Base-by-base conservation (phyloP, 805 yeast genomes). In the Cyberlindnera saturnus region DNA sequence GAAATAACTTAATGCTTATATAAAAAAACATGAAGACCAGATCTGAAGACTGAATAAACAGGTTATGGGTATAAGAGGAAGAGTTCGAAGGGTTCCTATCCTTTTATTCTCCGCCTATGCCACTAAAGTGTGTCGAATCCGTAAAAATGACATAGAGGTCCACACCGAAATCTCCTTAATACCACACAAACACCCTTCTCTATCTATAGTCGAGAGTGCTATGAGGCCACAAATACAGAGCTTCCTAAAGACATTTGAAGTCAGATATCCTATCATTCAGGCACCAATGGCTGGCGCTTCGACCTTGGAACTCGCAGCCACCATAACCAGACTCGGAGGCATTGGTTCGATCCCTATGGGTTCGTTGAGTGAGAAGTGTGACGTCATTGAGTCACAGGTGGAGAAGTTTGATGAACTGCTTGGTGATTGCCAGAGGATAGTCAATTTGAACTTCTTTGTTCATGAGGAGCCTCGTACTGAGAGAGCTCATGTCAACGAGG, bases 261-360 rank as follows among this genome's bases (percentile, higher is more conserved):
- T 69, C n/a, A 61, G 52, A 36, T 55, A 55, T 42, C 80, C 78
- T 4, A 60, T 78, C 4, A 59, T 78, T 31, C 81, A 75, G 52
- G 69, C 82, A 0, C 82, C 83, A 17, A 77, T 78, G 82, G 81
- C 82, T 1, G 81, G 82, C 1, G 67, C 75, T 3, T 63, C 74
- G 13, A 73, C 76, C 1, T 60, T 67, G 2, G 55, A 59, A 28
- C 50, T 77, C 44, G 79, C 79, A 1, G 65, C 71, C 1, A 63
- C 62, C 1, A 68, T 73, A 1, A 56, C 69, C 4, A 56, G 59
- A 9, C 49, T 51, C 7, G 82, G 82, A 0, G 79, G 72, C 1
- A 40, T 78, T n/a, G 83, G 81, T 0, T 71, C 80, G 1, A 45
- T 78, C 4, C 60, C 67, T 4, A 36, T 62, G 6, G 59, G 59